A percentile compares a stretch with the other conserved stretches of the same genome.
phyloP scores from a whole-genome alignment of 805 yeast genomes.

The Lipomyces sp. region DNA sequence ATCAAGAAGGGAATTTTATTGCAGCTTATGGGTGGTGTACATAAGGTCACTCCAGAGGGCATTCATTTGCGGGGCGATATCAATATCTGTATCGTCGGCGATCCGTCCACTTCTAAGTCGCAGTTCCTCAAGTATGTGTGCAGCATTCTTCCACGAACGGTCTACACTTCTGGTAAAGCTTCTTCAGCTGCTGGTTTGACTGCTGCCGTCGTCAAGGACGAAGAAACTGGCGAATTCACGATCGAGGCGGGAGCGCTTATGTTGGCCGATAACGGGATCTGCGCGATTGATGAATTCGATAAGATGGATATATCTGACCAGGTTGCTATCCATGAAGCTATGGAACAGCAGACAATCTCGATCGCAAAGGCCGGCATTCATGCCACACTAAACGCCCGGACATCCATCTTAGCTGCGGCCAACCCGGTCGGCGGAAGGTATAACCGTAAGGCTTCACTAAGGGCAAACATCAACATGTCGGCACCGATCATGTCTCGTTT shows the following conservation, averaged over 20 bases:
- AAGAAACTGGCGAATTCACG: constrained; percentile 95
- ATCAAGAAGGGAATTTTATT: constrained; percentile 89
- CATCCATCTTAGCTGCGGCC: constrained; percentile 98
- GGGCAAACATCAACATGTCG: constrained; percentile 90
- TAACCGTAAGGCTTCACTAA: constrained; percentile 79
- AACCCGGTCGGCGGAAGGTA: constrained; percentile 98
- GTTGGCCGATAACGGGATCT: constrained; percentile 97
- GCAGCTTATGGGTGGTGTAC: constrained; percentile 94
- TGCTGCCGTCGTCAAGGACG: constrained; percentile 96
- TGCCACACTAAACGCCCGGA: constrained; percentile 94
- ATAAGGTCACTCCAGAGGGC: constrained; percentile 90
- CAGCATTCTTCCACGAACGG: constrained; percentile 89
- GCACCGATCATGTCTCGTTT: constrained; percentile 99
- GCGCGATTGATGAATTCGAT: constrained; percentile 98
- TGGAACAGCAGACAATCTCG: constrained; percentile 99
- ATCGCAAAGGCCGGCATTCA: constrained; percentile 99
- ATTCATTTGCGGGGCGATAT: constrained; percentile 95
- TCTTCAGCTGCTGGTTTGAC: constrained; percentile 98
- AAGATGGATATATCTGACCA: constrained; percentile 96
- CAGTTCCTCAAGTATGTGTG: constrained; percentile 94
- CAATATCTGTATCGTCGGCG: constrained; percentile 95
- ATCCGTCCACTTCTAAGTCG: constrained; percentile 96
- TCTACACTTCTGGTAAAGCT: constrained; percentile 97
- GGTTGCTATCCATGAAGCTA: constrained; percentile 98
- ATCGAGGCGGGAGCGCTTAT: constrained; percentile 98